phyloP scores from a whole-genome alignment of 441 rosid species.

The Dalechampia spathulata region DNA sequence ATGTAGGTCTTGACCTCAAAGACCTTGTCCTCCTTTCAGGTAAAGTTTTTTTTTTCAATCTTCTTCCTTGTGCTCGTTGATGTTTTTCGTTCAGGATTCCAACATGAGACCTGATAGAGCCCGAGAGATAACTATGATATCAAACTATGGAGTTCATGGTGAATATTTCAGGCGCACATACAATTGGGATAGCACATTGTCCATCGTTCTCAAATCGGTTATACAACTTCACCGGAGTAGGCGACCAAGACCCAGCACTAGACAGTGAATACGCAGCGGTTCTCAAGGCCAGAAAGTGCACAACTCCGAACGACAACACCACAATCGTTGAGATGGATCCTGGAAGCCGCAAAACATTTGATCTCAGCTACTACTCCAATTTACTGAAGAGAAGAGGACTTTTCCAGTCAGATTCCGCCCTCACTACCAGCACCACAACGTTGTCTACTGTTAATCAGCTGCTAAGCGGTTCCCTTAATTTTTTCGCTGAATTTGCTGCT shows the following conservation, averaged over 20 bases:
- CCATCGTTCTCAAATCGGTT: conserved; percentile 44
- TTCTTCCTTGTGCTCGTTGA: no score
- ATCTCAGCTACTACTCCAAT: conserved; percentile 51
- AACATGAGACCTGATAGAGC: no score
- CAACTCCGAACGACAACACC: conserved; percentile 39
- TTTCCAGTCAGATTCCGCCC: conserved; percentile 64
- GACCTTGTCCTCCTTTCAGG: conserved; percentile 67
- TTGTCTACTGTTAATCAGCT: conserved; percentile 36
- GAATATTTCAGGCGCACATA: conserved; percentile 60
- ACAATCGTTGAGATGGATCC: conserved; percentile 82
- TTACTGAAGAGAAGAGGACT: conserved; percentile 60
- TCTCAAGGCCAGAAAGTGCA: conserved; percentile 68
- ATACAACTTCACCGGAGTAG: conserved; percentile 56
- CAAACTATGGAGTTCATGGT: background rate
- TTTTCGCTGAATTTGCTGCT: conserved; percentile 47
- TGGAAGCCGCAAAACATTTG: conserved; percentile 63
- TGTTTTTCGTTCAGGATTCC: no score
- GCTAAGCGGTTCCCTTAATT: conserved; percentile 40
- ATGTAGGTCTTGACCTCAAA: conserved; percentile 55
- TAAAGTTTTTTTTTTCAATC: conserved; percentile 1
- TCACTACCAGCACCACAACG: conserved; percentile 46
- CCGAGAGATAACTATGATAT: no score
- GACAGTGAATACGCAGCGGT: conserved; percentile 60
- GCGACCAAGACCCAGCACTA: conserved; percentile 52
- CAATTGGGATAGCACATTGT: conserved; percentile 73